Evolutionary conservation across 768 basidiomycete species (phyloP).

Genomic region (Lentinula sp.): DNA sequence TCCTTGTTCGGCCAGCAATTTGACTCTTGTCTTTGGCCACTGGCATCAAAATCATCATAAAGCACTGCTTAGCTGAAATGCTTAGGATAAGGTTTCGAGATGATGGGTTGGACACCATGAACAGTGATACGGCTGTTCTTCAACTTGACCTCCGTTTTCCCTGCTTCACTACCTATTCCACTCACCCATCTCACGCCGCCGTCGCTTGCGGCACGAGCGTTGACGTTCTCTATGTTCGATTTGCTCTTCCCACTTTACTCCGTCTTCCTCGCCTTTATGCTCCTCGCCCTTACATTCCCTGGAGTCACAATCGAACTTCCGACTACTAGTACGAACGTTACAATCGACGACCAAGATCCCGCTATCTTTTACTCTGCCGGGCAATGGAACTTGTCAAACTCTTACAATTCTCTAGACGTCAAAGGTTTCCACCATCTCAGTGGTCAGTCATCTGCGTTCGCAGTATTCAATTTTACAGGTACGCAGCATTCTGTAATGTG

Average conservation of each 20-base stretch:
- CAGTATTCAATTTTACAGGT: constrained; percentile 7
- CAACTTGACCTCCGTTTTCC: neutral
- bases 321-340: neutral
- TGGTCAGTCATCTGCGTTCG: neutral
- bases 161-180: neutral
- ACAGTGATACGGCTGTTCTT: neutral
- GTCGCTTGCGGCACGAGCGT: neutral
- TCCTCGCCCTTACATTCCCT: neutral
- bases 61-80: neutral
- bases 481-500: neutral
- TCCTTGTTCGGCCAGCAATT: neutral
- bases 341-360: constrained; percentile 5
- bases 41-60: neutral
- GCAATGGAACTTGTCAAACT: neutral
- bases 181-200: neutral
- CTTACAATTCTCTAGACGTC: constrained; percentile 1
- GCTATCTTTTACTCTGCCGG: neutral
- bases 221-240: neutral
- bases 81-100: neutral
- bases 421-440: constrained; percentile 5
- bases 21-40: neutral
- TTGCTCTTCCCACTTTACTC: neutral
- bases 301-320: neutral
- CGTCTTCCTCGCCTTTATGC: neutral
- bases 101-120: neutral